Evolutionary conservation across 2,329 filamentous ascomycete genomes (phyloP).

Genomic region (Exophiala alcalophila): DNA sequence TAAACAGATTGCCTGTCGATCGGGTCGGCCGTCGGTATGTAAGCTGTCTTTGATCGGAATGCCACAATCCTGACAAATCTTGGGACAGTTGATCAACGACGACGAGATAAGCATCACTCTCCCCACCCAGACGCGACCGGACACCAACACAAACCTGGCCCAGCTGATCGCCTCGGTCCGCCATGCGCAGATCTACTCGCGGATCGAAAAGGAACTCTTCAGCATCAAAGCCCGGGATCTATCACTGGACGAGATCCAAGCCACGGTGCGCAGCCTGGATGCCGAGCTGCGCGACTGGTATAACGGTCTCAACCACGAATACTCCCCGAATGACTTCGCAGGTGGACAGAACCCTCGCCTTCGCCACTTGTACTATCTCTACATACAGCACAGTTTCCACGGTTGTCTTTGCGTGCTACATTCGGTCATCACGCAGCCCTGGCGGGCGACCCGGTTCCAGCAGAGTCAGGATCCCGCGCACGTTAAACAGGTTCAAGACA

Average conservation of each 20-base stretch:
- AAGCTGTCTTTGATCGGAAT: not conserved
- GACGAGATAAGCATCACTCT: conserved; percentile 7
- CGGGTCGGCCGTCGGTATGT: conserved; percentile 10
- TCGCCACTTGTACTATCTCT: not conserved
- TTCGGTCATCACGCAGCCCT: not conserved
- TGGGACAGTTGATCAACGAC: conserved; percentile 6
- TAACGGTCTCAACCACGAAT: not conserved
- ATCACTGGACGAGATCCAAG: not conserved
- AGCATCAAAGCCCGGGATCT: not conserved
- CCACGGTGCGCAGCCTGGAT: not conserved
- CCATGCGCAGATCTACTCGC: conserved; percentile 5
- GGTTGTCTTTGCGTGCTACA: not conserved
- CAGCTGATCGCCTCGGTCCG: not conserved
- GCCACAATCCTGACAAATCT: not conserved
- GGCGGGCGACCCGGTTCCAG: not conserved
- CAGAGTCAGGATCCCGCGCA: not conserved
- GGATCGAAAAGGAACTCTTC: not conserved
- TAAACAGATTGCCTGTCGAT: conserved; percentile 6
- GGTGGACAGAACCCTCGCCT: not conserved
- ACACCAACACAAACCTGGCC: not conserved
- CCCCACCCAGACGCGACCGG: not conserved
- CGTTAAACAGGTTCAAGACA: not conserved
- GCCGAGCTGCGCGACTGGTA: not conserved
- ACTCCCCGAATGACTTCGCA: not conserved
- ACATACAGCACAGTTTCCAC: not conserved